These are phyloP conservation scores for Marasmius tenuissimus DNA, from an alignment of 1,284 basidiomycete species.

Conservation along the genomic window DNA sequence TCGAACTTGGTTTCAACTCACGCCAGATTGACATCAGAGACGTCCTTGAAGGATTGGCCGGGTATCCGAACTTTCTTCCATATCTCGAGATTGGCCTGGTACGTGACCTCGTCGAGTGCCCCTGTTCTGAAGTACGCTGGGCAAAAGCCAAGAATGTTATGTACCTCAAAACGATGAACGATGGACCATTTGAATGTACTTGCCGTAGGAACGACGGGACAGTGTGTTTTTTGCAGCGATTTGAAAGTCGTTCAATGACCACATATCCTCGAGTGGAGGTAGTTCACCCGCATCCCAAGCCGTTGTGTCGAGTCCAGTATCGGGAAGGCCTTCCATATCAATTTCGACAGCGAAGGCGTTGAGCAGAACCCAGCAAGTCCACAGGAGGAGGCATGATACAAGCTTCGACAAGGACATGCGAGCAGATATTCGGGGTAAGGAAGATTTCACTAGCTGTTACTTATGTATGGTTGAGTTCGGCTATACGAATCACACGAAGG, in stretches of 20 bases:
- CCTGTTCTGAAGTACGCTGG: constrained; percentile 16
- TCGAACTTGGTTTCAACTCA: constrained; percentile 11
- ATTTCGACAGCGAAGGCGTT: constrained; percentile 18
- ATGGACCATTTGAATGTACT: constrained; percentile 13
- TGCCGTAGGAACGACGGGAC: constrained; percentile 19
- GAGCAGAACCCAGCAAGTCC: background rate
- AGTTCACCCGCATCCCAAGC: constrained; percentile 21
- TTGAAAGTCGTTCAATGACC: constrained; percentile 26
- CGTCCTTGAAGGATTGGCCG: constrained; percentile 24
- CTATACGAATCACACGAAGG: too few relatives aligned
- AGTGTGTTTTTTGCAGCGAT: constrained; percentile 28
- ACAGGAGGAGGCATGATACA: constrained; percentile 3
- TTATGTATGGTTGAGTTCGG: too few relatives aligned
- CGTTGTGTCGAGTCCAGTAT: constrained; percentile 27
- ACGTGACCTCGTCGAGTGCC: constrained; percentile 21
- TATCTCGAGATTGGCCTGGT: constrained; percentile 26
- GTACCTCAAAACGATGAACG: background rate
- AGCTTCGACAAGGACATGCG: constrained; percentile 1
- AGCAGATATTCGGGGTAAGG: background rate
- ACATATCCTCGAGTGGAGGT: constrained; percentile 24
- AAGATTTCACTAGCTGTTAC: too few relatives aligned
- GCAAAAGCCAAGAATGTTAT: background rate
- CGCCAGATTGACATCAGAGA: constrained; percentile 22
- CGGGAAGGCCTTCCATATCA: constrained; percentile 28
- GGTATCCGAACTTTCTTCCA: constrained; percentile 24